These are phyloP conservation scores for Nakazawaea laoshanensis DNA, from an alignment of 805 yeast species.

Conservation along the genomic window DNA sequence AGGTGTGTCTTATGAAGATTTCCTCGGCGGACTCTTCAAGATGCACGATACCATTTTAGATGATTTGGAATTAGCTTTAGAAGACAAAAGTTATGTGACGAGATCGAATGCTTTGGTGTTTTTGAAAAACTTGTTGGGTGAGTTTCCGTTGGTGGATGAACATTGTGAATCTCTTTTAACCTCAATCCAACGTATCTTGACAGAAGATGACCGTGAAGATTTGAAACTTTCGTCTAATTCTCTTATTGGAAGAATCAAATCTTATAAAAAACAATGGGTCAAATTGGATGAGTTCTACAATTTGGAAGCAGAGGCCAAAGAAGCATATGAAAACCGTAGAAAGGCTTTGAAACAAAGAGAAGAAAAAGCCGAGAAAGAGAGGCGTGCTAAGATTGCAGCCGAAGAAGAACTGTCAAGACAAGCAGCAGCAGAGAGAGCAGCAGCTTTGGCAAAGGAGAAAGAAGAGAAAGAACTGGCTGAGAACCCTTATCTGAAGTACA, in stretches of 20 bases:
- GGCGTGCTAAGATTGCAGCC: conserved; percentile 13
- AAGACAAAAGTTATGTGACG: conserved; percentile 59
- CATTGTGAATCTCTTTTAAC: conserved; percentile 49
- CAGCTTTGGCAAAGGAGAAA: background rate
- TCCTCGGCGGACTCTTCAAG: conserved; percentile 25
- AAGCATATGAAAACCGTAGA: conserved; percentile 16
- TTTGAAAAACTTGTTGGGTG: conserved; percentile 53
- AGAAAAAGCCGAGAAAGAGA: conserved; percentile 12
- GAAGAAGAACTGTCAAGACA: conserved; percentile 13
- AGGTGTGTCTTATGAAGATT: conserved; percentile 9
- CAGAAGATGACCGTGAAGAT: conserved; percentile 66
- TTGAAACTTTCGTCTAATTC: conserved; percentile 72
- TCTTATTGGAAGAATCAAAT: conserved; percentile 53
- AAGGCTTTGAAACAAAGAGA: conserved; percentile 14
- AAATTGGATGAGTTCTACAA: conserved; percentile 50
- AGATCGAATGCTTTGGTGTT: conserved; percentile 75
- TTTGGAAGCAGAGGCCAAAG: conserved; percentile 34
- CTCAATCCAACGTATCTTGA: conserved; percentile 37
- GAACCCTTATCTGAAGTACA: conserved; percentile 1
- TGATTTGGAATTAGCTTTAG: conserved; percentile 33
- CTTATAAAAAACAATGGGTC: conserved; percentile 43
- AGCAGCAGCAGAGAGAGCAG: conserved; percentile 1
- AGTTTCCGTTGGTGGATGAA: conserved; percentile 60
- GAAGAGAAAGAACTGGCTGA: conserved; percentile 1
- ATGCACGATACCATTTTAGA: conserved; percentile 48